phyloP scores from a whole-genome alignment of 2,329 filamentous ascomycete species.

The Ascochyta pisi region DNA sequence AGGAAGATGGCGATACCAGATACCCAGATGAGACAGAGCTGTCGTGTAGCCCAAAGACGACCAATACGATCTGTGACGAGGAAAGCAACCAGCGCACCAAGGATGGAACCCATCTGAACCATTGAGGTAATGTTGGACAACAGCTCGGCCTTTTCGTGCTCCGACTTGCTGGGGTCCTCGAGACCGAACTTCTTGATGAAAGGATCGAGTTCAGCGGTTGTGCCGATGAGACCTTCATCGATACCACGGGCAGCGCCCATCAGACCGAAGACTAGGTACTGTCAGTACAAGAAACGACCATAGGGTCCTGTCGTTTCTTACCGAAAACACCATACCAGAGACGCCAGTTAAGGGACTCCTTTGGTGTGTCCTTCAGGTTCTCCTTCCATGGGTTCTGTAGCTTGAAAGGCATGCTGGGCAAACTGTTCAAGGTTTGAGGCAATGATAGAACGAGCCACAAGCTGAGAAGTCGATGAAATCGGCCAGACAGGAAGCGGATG shows the following conservation, averaged over 20 bases:
- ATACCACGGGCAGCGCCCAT: conserved; percentile 79
- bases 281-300: conserved; percentile 10
- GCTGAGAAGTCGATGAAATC: conserved; percentile 17
- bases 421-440: not conserved
- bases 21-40: conserved; percentile 52
- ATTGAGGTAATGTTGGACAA: conserved; percentile 76
- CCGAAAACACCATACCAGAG: conserved; percentile 76
- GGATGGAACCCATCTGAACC: conserved; percentile 81
- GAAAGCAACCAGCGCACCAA: conserved; percentile 69
- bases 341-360: conserved; percentile 76
- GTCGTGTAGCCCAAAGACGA: conserved; percentile 53
- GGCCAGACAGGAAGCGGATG: conserved; percentile 17
- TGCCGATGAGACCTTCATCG: conserved; percentile 81
- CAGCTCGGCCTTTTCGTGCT: conserved; percentile 43
- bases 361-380: conserved; percentile 69
- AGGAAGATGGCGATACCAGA: conserved; percentile 52
- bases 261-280: conserved; percentile 64
- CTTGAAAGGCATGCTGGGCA: conserved; percentile 37
- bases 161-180: conserved; percentile 35
- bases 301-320: conserved; percentile 17
- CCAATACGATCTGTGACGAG: conserved; percentile 56
- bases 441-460: conserved; percentile 10
- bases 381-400: conserved; percentile 45
- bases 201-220: conserved; percentile 58
- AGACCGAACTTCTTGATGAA: conserved; percentile 49